Evolutionary conservation across 2,329 filamentous ascomycete species (phyloP).

Genomic region (Penicillium sp.): DNA sequence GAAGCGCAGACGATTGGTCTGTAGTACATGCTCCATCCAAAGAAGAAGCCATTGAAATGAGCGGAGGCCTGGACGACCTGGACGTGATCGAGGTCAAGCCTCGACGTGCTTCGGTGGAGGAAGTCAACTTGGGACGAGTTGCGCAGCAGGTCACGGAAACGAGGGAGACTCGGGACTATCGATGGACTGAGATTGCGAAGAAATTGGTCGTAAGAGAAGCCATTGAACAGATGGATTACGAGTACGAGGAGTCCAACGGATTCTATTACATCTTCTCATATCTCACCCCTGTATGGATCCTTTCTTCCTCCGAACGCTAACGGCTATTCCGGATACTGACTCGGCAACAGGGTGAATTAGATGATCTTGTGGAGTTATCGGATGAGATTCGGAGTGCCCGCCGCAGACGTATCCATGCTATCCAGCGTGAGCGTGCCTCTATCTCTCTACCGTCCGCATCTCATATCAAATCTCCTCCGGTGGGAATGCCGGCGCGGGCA

Average conservation of each 20-base stretch:
- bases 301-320: not conserved
- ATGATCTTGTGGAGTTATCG: conserved; percentile 75
- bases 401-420: conserved; percentile 56
- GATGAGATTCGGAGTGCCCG: conserved; percentile 72
- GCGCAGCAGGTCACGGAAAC: conserved; percentile 44
- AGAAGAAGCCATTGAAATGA: conserved; percentile 19
- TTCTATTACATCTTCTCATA: conserved; percentile 95
- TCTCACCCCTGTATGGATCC: conserved; percentile 79
- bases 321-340: not conserved
- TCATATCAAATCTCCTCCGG: conserved; percentile 7
- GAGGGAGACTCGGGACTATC: conserved; percentile 51
- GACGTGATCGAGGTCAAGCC: conserved; percentile 23
- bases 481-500: conserved; percentile 21
- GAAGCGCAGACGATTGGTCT: conserved; percentile 73
- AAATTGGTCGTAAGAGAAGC: conserved; percentile 84
- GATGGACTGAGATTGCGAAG: conserved; percentile 98
- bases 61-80: conserved; percentile 17
- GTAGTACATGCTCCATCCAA: conserved; percentile 70
- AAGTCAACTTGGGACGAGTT: conserved; percentile 51
- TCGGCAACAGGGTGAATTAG: conserved; percentile 71
- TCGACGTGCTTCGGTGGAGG: conserved; percentile 48
- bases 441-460: conserved; percentile 4
- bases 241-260: conserved; percentile 82
- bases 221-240: conserved; percentile 77
- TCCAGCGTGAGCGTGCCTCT: conserved; percentile 47